phyloP scores from a whole-genome alignment of 2,329 filamentous ascomycete genomes.

The Penicillium occitanis region DNA sequence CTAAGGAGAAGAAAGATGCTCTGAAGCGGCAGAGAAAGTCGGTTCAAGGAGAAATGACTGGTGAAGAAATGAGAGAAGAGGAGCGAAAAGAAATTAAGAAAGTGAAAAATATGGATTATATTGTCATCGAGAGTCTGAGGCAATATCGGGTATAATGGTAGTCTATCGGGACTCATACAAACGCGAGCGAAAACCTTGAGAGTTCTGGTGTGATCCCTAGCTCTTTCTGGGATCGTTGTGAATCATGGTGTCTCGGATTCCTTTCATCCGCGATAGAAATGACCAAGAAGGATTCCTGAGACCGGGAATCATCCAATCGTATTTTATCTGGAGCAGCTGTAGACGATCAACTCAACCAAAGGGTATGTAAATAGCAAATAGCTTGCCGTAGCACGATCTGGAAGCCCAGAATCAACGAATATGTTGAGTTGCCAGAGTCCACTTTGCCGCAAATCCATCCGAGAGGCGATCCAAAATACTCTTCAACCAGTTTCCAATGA shows the following conservation, averaged over 20 bases:
- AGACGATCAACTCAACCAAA: neutral
- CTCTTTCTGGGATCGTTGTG: neutral
- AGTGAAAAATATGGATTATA: conserved; percentile 13
- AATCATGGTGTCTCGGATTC: neutral
- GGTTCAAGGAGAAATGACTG: neutral
- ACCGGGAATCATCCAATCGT: too few species aligned
- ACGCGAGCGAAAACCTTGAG: neutral
- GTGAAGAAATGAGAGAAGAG: neutral
- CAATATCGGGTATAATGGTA: neutral
- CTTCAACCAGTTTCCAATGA: conserved; percentile 9
- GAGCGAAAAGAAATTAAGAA: neutral
- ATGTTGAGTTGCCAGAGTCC: conserved; percentile 1
- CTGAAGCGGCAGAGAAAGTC: conserved; percentile 5
- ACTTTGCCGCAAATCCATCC: conserved; percentile 2
- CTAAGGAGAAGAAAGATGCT: neutral
- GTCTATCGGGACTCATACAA: neutral
- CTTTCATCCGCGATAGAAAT: neutral
- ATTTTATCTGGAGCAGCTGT: neutral
- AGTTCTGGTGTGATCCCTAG: neutral
- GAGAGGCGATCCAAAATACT: conserved; percentile 12
- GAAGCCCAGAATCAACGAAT: neutral
- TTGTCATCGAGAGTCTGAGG: conserved; percentile 4
- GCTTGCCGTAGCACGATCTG: neutral
- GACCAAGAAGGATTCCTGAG: neutral
- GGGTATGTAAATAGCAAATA: neutral